A percentile compares a stretch with the other conserved stretches of the same genome.
Evolutionary conservation across 371 early-diverging fungal species (phyloP).

Genomic region (Mortierella polycephala): DNA sequence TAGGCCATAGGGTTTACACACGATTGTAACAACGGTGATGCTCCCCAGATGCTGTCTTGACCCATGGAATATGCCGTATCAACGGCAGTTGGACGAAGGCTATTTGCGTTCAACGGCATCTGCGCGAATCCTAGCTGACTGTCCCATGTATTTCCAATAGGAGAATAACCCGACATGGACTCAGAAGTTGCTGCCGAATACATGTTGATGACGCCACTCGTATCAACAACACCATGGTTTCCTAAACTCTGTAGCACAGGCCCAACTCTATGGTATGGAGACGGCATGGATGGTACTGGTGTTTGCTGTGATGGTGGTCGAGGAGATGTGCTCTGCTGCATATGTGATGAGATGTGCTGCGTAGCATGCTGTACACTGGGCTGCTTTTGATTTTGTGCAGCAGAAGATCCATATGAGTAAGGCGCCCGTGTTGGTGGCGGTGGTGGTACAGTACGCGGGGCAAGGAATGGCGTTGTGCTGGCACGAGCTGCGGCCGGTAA

Average conservation of each 20-base stretch:
- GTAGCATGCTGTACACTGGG: background rate
- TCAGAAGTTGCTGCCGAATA: too few species aligned
- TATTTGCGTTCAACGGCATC: background rate
- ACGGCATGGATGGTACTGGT: too few species aligned
- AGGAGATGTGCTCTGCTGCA: background rate
- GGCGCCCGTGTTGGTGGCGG: slow-evolving; percentile 39
- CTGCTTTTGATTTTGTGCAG: slow-evolving; percentile 9
- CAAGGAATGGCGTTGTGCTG: slow-evolving; percentile 17
- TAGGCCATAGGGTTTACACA: background rate
- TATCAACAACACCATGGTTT: too few species aligned
- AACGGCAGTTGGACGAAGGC: background rate
- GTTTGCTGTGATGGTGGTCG: background rate
- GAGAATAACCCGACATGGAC: too few species aligned
- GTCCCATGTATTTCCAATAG: too few species aligned
- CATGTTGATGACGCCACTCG: too few species aligned
- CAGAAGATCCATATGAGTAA: slow-evolving; percentile 34
- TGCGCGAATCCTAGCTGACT: background rate
- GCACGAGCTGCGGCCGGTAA: background rate
- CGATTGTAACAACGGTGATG: background rate
- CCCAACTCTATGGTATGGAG: too few species aligned
- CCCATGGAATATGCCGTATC: background rate
- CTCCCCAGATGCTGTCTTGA: slow-evolving; percentile 18
- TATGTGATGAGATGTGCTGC: background rate
- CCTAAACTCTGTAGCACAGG: too few species aligned
- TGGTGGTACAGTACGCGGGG: slow-evolving; percentile 21